Evolutionary conservation across 805 yeast species (phyloP), one percentile per base, ranked within the genome.

Genomic region (Candida xiaguanensis): DNA sequence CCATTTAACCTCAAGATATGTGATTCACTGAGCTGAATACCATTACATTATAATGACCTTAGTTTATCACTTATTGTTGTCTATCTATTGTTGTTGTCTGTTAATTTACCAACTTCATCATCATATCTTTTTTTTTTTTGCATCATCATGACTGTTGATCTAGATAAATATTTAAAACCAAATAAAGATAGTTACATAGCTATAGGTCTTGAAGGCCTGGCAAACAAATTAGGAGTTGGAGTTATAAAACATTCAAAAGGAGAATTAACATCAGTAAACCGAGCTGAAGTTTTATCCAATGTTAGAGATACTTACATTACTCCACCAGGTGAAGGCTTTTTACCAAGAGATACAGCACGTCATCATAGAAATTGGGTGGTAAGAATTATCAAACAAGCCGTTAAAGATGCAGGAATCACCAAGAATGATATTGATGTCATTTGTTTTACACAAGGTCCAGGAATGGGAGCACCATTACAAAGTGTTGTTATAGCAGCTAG

Each of bases 381-480:
- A 1, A 63, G 97, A 41, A 62, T 90, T 16, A 78, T 88, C 27
- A 79, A 78, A 50, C 53, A 53, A 22, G 84, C 98, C 0, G 53
- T 93, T 30, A 57, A 58, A 2, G 90, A 82, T 30, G 82, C 95
- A 1, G 59, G 63, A 0, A 52, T 87, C 5, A 48, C 51, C 1
- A 67, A 73, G 5, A 43, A 49, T 7, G 85, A 85, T 33, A 53
- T 83, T 5, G 90, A 85, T 60, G 82, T 85, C 36, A 85, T 93
- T 35, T 88, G 96, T 59, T 93, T 93, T 59, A 93, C 99, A 1
- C 95, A 85, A 61, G 99, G 99, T 4, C 99, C 99, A 0, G 99
- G 99, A 1, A 93, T 93, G 98, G 99, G 99, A 2, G 98, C 98
- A 1, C 99, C 99, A 0, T 65, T 93, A 38, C 95, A 93, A 51